A percentile compares a stretch with the other conserved stretches of the same genome.
Evolutionary conservation across 169 alveolate species (phyloP).

Genomic region (Cryptosporidium viatorum): DNA sequence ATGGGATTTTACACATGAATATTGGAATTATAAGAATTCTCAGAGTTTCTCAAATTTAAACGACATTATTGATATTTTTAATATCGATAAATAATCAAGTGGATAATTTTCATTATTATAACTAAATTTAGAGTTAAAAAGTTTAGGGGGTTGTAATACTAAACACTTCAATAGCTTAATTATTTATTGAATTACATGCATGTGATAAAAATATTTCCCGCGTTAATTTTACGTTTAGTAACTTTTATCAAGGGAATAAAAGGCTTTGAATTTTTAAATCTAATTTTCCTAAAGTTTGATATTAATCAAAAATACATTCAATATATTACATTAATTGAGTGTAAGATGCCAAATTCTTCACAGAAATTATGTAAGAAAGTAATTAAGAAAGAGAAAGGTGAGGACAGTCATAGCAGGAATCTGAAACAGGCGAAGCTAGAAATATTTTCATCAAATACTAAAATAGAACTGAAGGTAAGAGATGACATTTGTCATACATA

Average conservation of each 20-base stretch:
- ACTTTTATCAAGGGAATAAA: neutral
- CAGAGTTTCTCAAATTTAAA: constrained; percentile 34
- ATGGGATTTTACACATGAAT: constrained; percentile 59
- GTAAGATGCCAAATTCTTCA: constrained; percentile 1
- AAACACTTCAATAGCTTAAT: neutral
- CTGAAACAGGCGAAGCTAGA: constrained; percentile 27
- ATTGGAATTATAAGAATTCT: constrained; percentile 50
- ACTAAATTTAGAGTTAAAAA: neutral
- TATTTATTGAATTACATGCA: constrained; percentile 6
- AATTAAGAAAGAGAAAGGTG: constrained; percentile 13
- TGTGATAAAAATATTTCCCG: neutral
- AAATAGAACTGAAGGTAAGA: neutral
- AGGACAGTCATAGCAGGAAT: neutral
- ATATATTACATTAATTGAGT: neutral
- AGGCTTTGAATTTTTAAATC: neutral
- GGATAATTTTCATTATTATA: neutral
- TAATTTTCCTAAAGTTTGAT: neutral
- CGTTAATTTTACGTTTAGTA: constrained; percentile 2
- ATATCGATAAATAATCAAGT: neutral
- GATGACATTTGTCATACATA: constrained; percentile 13
- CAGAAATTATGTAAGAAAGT: neutral
- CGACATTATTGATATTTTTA: constrained; percentile 50
- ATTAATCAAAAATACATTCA: too few species aligned
- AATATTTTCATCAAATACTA: neutral
- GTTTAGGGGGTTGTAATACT: neutral